Conservation (phyloP, 1,284 basidiomycete species). For the Entoloma clypeatum region DNA sequence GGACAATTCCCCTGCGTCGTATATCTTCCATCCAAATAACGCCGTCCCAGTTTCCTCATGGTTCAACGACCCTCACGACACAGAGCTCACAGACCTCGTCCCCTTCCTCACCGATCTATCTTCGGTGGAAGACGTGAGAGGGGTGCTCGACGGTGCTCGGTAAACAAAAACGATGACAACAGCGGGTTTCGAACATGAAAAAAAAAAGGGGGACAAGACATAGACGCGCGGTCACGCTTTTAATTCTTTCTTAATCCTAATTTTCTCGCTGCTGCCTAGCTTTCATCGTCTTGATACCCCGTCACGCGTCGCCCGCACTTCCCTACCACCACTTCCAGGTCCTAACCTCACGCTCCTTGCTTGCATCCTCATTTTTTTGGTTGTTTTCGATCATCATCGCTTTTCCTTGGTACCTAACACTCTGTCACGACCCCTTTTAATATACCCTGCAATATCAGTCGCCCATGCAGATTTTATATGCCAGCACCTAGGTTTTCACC, state of each 20-base stretch:
- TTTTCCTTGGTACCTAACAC: conserved; percentile 32
- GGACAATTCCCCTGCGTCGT: conserved; percentile 98
- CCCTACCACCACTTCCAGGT: conserved; percentile 6
- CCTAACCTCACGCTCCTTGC: conserved; percentile 8
- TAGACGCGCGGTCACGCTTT: conserved; percentile 13
- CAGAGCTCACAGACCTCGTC: conserved; percentile 91
- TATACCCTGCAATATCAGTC: conserved; percentile 37
- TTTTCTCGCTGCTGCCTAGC: conserved; percentile 12
- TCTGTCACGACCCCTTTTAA: conserved; percentile 19
- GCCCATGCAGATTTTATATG: conserved; percentile 11
- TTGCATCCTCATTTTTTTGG: conserved; percentile 15
- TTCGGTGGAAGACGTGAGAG: conserved; percentile 86
- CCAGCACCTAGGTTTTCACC: conserved; percentile 8
- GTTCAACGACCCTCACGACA: conserved; percentile 99
- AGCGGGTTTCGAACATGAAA: conserved; percentile 2
- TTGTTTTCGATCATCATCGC: conserved; percentile 20
- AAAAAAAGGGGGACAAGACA: conserved; percentile 12
- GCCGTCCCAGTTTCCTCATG: conserved; percentile 98
- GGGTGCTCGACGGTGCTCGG: conserved; percentile 83
- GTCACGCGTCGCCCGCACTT: conserved; percentile 10
- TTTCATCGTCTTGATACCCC: conserved; percentile 13
- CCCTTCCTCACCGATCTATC: conserved; percentile 90
- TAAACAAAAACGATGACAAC: conserved; percentile 31
- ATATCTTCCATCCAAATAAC: conserved; percentile 99
- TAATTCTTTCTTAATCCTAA: conserved; percentile 14